These are phyloP conservation scores for Clitopilus hobsonii DNA, from an alignment of 768 basidiomycete species.

Conservation along the genomic window DNA sequence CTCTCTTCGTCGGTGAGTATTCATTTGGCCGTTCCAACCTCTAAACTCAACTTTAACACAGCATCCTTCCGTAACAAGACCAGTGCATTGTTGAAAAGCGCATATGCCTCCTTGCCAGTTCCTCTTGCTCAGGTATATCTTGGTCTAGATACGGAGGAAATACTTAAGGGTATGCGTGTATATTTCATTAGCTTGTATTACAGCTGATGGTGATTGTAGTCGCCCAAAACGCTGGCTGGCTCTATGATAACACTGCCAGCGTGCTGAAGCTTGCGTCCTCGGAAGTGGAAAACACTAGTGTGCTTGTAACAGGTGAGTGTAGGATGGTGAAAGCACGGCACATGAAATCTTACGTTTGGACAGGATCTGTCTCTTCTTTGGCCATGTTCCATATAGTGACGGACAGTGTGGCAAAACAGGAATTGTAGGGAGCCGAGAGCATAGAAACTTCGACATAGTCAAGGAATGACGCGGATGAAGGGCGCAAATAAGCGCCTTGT, in stretches of 20 bases:
- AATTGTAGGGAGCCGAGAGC: constrained; percentile 16
- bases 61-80: constrained; percentile 58
- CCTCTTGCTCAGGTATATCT: constrained; percentile 54
- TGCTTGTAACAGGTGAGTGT: background rate
- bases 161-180: constrained; percentile 28
- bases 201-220: constrained; percentile 22
- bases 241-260: constrained; percentile 40
- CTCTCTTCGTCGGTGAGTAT: constrained; percentile 48
- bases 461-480: background rate
- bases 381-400: constrained; percentile 46
- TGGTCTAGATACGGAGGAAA: constrained; percentile 36
- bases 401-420: constrained; percentile 48
- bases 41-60: constrained; percentile 17
- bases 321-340: background rate
- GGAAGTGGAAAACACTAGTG: background rate
- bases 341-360: background rate
- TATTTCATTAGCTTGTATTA: background rate
- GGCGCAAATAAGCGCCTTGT: background rate
- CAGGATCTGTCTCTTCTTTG: constrained; percentile 32
- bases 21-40: background rate
- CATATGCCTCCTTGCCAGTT: constrained; percentile 60
- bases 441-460: constrained; percentile 2
- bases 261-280: constrained; percentile 29
- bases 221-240: constrained; percentile 43
- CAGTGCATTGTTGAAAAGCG: constrained; percentile 50